Percentiles rank a stretch among this genome's conserved stretches.
Conservation (phyloP, 2,329 filamentous ascomycete species). For the Exserohilum rostratum region DNA sequence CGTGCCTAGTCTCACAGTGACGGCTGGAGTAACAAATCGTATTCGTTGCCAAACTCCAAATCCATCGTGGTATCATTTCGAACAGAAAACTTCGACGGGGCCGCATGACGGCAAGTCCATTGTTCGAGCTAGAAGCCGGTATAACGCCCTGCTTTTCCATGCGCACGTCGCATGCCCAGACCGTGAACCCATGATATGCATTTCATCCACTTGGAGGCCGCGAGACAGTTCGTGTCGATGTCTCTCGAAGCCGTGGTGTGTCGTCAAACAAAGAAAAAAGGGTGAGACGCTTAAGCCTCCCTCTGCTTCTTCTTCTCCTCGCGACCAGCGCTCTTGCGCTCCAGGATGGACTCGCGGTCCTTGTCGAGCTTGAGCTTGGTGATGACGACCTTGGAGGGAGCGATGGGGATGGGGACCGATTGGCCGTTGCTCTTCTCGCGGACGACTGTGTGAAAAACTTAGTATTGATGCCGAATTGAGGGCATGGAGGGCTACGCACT, state of each 20-base stretch:
- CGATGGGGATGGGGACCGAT: constrained; percentile 90
- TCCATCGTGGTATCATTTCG: constrained; percentile 40
- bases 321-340: constrained; percentile 80
- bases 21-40: constrained; percentile 34
- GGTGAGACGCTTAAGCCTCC: constrained; percentile 53
- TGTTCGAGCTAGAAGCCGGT: constrained; percentile 47
- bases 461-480: constrained; percentile 18
- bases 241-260: constrained; percentile 46
- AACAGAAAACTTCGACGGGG: constrained; percentile 42
- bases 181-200: constrained; percentile 47
- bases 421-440: constrained; percentile 98
- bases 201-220: constrained; percentile 47
- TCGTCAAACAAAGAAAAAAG: constrained; percentile 43
- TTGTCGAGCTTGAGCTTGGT: constrained; percentile 99
- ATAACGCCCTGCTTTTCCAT: constrained; percentile 48
- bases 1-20: constrained; percentile 25
- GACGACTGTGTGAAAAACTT: constrained; percentile 62
- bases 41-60: constrained; percentile 31
- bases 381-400: constrained; percentile 96
- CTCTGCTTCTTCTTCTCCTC: constrained; percentile 76
- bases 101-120: constrained; percentile 45
- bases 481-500: constrained; percentile 32
- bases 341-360: constrained; percentile 87
- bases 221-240: constrained; percentile 42
- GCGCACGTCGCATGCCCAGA: constrained; percentile 41